These are phyloP conservation scores for Earliella scabrosa DNA, from an alignment of 1,284 basidiomycete species.

Conservation along the genomic window DNA sequence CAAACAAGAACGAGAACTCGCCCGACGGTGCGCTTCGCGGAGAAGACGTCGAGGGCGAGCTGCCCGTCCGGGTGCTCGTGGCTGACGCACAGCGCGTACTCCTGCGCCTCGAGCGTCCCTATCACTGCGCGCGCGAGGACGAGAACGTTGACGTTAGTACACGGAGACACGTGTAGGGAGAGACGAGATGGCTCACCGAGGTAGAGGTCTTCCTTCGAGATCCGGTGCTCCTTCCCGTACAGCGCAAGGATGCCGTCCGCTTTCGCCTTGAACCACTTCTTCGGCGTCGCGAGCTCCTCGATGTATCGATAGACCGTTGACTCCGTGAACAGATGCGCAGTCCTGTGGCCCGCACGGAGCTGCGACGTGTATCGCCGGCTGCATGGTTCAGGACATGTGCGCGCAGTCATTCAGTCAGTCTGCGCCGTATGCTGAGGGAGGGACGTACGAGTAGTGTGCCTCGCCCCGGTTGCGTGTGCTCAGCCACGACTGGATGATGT, in stretches of 20 bases:
- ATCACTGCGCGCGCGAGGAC: slow-evolving; percentile 50
- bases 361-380: slow-evolving; percentile 61
- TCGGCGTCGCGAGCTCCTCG: slow-evolving; percentile 60
- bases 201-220: slow-evolving; percentile 72
- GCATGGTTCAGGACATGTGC: no score
- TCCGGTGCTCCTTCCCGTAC: slow-evolving; percentile 55
- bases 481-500: slow-evolving; percentile 58
- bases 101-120: slow-evolving; percentile 67
- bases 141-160: neutral
- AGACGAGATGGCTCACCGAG: slow-evolving; percentile 52
- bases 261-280: slow-evolving; percentile 73
- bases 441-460: slow-evolving; percentile 34
- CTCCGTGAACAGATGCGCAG: slow-evolving; percentile 70
- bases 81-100: slow-evolving; percentile 73
- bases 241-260: slow-evolving; percentile 63
- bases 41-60: slow-evolving; percentile 71
- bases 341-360: slow-evolving; percentile 64
- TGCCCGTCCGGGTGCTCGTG: slow-evolving; percentile 66
- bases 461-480: slow-evolving; percentile 45
- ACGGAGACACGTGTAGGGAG: neutral
- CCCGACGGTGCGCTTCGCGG: slow-evolving; percentile 66
- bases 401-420: no score
- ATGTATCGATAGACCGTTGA: slow-evolving; percentile 71
- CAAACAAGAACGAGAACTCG: slow-evolving; percentile 57
- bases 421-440: no score